phyloP scores from a whole-genome alignment of 208 protist genomes.

The Leishmania mexicana region DNA sequence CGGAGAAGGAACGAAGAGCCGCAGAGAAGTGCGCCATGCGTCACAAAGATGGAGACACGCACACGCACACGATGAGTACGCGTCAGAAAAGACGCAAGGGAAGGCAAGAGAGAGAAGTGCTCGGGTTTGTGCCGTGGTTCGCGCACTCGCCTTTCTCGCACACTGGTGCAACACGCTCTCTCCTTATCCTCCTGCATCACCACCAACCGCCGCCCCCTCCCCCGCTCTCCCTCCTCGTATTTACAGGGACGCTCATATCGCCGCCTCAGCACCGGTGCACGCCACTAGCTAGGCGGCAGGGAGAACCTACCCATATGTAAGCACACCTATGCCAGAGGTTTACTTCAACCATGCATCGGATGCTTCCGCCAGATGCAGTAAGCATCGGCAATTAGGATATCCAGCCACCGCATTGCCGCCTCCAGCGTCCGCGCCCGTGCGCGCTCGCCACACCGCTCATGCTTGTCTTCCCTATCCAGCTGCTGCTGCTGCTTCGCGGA shows the following conservation, averaged over 20 bases:
- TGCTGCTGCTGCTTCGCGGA: slow-evolving; percentile 3
- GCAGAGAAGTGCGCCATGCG: neutral
- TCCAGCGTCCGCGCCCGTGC: neutral
- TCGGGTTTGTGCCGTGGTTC: no score
- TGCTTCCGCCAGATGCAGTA: slow-evolving; percentile 54
- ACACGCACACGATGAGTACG: neutral
- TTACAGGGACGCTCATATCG: neutral
- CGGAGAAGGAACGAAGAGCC: neutral
- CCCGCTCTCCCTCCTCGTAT: neutral
- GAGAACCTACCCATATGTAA: neutral
- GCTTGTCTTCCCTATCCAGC: neutral
- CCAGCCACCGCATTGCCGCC: slow-evolving; percentile 53
- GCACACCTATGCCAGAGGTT: neutral
- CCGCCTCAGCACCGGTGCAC: neutral
- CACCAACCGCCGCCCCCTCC: neutral
- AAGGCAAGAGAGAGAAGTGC: neutral
- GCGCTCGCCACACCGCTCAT: neutral
- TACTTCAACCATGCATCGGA: neutral
- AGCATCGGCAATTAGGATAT: slow-evolving; percentile 56
- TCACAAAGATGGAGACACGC: neutral
- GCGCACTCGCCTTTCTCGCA: no score
- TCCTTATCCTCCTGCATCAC: neutral
- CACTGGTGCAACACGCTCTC: neutral
- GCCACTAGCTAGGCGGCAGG: neutral
- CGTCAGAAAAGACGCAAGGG: neutral